These are phyloP conservation scores for Metarhizium guizhouense DNA, from an alignment of 2,329 filamentous ascomycete genomes.

Conservation along the genomic window DNA sequence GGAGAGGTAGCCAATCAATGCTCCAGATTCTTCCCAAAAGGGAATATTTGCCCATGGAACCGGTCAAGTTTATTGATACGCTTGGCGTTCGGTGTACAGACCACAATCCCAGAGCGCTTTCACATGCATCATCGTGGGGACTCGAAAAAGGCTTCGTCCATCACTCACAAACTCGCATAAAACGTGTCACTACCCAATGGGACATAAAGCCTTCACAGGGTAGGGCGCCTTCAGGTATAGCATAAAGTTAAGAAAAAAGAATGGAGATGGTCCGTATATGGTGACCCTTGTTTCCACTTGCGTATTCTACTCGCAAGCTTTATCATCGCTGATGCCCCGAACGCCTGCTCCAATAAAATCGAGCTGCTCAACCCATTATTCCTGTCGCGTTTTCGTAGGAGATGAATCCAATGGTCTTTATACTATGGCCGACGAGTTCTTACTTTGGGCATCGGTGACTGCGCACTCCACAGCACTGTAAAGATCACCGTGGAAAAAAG, in stretches of 20 bases:
- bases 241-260: background rate
- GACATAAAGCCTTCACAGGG: too few relatives aligned
- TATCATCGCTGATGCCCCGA: background rate
- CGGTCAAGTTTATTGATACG: too few relatives aligned
- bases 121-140: too few relatives aligned
- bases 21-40: background rate
- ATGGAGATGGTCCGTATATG: background rate
- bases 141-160: too few relatives aligned
- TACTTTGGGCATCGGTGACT: conserved; percentile 16
- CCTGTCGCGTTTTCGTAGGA: background rate
- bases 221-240: background rate
- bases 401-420: background rate
- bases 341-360: background rate
- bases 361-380: background rate
- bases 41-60: background rate
- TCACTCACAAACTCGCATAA: too few relatives aligned
- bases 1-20: background rate
- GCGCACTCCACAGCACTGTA: conserved; percentile 31
- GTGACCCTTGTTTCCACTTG: background rate
- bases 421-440: conserved; percentile 8
- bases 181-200: background rate
- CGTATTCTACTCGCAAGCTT: background rate
- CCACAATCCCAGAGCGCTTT: background rate
- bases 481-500: conserved; percentile 39
- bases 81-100: background rate